phyloP scores from a whole-genome alignment of 1,284 basidiomycete genomes.

The Apiotrichum porosum region DNA sequence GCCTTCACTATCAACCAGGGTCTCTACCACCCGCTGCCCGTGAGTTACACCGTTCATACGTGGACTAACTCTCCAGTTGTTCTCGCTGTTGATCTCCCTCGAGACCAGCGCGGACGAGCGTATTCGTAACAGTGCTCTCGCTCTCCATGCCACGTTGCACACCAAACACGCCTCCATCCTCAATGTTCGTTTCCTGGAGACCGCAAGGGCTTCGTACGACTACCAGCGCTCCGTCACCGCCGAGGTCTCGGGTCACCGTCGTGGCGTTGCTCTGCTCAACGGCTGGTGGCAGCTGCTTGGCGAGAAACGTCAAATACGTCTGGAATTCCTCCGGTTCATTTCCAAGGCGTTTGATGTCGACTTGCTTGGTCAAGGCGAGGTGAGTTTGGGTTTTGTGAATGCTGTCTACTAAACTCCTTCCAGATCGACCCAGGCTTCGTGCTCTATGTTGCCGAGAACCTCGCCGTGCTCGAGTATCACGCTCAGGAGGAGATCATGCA shows the following conservation, averaged over 20 bases:
- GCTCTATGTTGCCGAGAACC: constrained; percentile 90
- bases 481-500: constrained; percentile 86
- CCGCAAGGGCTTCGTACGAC: constrained; percentile 71
- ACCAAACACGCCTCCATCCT: constrained; percentile 84
- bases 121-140: constrained; percentile 69
- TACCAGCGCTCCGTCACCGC: constrained; percentile 65
- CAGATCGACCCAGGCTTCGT: constrained; percentile 75
- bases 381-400: constrained; percentile 42
- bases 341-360: constrained; percentile 74
- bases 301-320: constrained; percentile 76
- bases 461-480: constrained; percentile 87
- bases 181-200: constrained; percentile 75
- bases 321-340: constrained; percentile 81
- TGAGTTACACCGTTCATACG: constrained; percentile 36
- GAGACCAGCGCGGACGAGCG: constrained; percentile 69
- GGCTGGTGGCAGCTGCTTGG: constrained; percentile 86
- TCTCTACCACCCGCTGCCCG: constrained; percentile 86
- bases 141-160: constrained; percentile 75
- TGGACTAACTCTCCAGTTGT: constrained; percentile 56
- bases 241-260: constrained; percentile 38
- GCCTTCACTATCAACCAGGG: constrained; percentile 92
- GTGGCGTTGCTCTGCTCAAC: constrained; percentile 62
- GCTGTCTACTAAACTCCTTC: constrained; percentile 6
- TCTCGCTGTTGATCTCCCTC: constrained; percentile 86
- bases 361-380: constrained; percentile 26